A percentile compares a stretch with the other conserved stretches of the same genome.
These are phyloP conservation scores for Amoeboaphelidium protococcarum DNA, from an alignment of 371 early-diverging fungal species.

Conservation along the genomic window DNA sequence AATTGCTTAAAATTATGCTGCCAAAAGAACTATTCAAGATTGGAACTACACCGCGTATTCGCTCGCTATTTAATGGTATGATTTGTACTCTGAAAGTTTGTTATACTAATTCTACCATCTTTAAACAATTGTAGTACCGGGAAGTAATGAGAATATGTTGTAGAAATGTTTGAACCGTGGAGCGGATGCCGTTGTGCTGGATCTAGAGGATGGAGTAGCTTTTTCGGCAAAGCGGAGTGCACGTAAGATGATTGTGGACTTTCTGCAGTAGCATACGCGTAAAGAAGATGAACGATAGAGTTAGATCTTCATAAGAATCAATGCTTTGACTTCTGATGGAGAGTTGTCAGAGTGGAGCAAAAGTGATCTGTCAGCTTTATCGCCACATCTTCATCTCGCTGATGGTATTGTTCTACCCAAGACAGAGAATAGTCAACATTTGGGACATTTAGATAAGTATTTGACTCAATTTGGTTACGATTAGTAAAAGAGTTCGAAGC, in stretches of 20 bases:
- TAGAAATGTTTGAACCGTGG: no score
- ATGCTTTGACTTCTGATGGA: conserved; percentile 35
- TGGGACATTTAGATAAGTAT: conserved; percentile 31
- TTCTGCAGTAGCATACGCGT: background rate
- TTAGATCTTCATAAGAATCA: no score
- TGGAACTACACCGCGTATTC: no score
- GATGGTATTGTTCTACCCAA: background rate
- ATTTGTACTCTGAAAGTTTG: no score
- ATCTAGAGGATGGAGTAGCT: conserved; percentile 72
- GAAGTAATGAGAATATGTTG: no score
- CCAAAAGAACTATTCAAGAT: no score
- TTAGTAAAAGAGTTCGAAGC: background rate
- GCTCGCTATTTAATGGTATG: no score
- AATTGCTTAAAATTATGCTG: no score
- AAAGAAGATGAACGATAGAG: conserved; percentile 9
- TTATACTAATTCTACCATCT: no score
- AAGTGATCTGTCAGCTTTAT: background rate
- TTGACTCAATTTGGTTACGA: background rate
- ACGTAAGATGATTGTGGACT: background rate
- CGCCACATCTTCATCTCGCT: background rate
- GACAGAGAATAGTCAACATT: conserved; percentile 1
- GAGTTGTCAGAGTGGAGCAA: conserved; percentile 24
- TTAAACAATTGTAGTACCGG: no score
- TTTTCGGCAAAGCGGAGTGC: conserved; percentile 28
- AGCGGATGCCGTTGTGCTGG: conserved; percentile 55